These are phyloP conservation scores for Colletotrichum tabaci DNA, from an alignment of 2,329 filamentous ascomycete species.

Conservation along the genomic window DNA sequence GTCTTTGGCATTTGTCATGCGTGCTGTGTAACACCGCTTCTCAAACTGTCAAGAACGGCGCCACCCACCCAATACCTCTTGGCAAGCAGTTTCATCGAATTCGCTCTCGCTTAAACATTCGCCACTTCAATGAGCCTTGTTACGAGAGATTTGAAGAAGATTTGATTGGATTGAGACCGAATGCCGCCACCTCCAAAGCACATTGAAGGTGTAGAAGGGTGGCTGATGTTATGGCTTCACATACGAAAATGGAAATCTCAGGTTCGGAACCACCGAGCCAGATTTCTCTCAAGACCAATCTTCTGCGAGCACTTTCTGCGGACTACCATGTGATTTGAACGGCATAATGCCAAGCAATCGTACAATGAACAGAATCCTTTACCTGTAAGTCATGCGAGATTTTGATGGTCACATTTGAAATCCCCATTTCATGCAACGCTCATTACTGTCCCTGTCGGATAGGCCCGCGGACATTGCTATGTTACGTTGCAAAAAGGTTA, in stretches of 20 bases:
- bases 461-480: too few species aligned
- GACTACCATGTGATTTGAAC: too few species aligned
- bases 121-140: background rate
- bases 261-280: background rate
- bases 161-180: conserved; percentile 10
- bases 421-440: too few species aligned
- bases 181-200: background rate
- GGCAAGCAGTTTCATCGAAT: background rate
- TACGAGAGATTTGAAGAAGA: background rate
- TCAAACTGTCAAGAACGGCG: background rate
- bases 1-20: too few species aligned
- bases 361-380: too few species aligned
- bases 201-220: background rate
- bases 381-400: too few species aligned
- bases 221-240: conserved; percentile 5
- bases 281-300: background rate
- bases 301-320: background rate
- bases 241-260: background rate
- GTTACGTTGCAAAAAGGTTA: too few species aligned
- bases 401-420: too few species aligned
- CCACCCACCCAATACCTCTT: background rate
- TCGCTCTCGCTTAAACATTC: background rate
- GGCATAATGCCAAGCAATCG: too few species aligned
- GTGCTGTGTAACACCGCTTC: background rate
- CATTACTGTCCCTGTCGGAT: too few species aligned